Conservation (phyloP, 495 filamentous ascomycete species). For the Bryoglossum gracile region DNA sequence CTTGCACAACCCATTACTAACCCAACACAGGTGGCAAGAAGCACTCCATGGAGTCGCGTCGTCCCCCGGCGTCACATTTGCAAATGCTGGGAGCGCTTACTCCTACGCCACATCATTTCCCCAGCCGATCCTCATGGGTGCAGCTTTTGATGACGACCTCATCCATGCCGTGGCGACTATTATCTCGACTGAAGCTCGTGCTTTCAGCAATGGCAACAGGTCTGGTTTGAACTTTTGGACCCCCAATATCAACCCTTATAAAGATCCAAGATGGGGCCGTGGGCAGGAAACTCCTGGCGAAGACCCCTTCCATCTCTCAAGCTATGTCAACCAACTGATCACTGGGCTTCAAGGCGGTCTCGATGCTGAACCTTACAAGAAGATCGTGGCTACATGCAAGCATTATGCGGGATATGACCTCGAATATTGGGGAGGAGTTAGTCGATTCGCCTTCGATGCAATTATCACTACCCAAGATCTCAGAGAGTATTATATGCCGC, state of each 20-base stretch:
- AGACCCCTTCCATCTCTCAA: slow-evolving; percentile 48
- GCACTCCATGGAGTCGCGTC: slow-evolving; percentile 52
- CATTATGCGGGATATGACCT: slow-evolving; percentile 62
- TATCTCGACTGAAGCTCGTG: slow-evolving; percentile 58
- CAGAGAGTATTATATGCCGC: slow-evolving; percentile 46
- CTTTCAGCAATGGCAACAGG: slow-evolving; percentile 54
- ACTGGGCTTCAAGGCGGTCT: slow-evolving; percentile 53
- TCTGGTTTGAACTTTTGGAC: slow-evolving; percentile 57
- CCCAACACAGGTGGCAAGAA: slow-evolving; percentile 30
- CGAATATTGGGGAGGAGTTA: slow-evolving; percentile 49
- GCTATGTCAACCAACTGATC: slow-evolving; percentile 53
- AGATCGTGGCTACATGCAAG: slow-evolving; percentile 57
- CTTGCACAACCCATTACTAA: slow-evolving; percentile 26
- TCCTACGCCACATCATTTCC: slow-evolving; percentile 57
- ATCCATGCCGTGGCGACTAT: slow-evolving; percentile 50
- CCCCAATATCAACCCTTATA: slow-evolving; percentile 64
- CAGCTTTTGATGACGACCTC: slow-evolving; percentile 52
- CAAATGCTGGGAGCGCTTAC: slow-evolving; percentile 38
- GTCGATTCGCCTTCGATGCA: slow-evolving; percentile 48
- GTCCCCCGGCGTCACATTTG: slow-evolving; percentile 44
- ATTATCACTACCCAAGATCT: slow-evolving; percentile 48
- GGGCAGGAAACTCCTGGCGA: slow-evolving; percentile 58
- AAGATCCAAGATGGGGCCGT: slow-evolving; percentile 54
- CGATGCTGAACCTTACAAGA: slow-evolving; percentile 25
- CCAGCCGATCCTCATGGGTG: slow-evolving; percentile 50